Evolutionary conservation across 1,284 basidiomycete species (phyloP).

Genomic region (Fistulina hepatica): DNA sequence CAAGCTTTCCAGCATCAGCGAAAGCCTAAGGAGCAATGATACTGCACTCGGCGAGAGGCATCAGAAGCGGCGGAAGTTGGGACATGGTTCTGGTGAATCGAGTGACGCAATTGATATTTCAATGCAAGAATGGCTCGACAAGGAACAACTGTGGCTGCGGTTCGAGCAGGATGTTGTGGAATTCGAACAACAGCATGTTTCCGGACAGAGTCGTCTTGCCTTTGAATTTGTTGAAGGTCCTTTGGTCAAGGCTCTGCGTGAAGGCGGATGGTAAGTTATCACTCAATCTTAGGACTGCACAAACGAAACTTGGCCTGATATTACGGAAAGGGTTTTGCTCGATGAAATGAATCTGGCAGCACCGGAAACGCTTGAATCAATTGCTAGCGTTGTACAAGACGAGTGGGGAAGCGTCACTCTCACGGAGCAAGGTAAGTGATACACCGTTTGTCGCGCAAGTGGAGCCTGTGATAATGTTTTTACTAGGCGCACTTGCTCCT

Average conservation of each 20-base stretch:
- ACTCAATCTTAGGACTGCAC: slow-evolving; percentile 5
- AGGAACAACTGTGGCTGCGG: slow-evolving; percentile 50
- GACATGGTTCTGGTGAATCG: no score
- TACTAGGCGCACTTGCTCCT: slow-evolving; percentile 84
- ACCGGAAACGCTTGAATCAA: slow-evolving; percentile 89
- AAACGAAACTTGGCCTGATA: slow-evolving; percentile 4
- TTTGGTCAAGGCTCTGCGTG: slow-evolving; percentile 81
- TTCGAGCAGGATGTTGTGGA: slow-evolving; percentile 67
- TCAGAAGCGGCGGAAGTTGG: no score
- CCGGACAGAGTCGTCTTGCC: slow-evolving; percentile 78
- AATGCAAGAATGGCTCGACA: no score
- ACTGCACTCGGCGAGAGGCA: no score
- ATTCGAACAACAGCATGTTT: slow-evolving; percentile 82
- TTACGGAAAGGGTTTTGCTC: slow-evolving; percentile 65
- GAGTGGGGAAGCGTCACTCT: slow-evolving; percentile 83
- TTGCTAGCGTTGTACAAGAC: slow-evolving; percentile 80
- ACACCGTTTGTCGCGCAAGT: no score
- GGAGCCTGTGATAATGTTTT: no score
- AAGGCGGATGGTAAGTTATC: slow-evolving; percentile 76
- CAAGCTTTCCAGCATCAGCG: no score
- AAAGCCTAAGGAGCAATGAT: slow-evolving; percentile 20
- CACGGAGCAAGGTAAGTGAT: slow-evolving; percentile 92
- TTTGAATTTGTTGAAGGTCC: slow-evolving; percentile 97
- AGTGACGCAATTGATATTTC: no score
- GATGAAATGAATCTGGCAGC: slow-evolving; percentile 97